These are phyloP conservation scores for Blastobotrys robertii DNA, from an alignment of 805 yeast genomes.

Conservation along the genomic window DNA sequence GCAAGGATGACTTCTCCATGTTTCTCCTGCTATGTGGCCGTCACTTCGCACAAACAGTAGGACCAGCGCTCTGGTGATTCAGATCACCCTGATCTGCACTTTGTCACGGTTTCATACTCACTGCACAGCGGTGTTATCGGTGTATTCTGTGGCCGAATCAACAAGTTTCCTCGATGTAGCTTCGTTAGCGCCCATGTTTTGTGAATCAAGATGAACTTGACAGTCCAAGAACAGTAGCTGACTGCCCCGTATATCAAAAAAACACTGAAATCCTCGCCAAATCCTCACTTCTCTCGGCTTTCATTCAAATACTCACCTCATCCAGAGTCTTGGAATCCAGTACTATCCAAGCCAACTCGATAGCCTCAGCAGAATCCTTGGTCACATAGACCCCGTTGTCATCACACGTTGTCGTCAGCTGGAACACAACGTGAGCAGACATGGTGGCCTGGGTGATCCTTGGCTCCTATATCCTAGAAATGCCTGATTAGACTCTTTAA, in stretches of 20 bases:
- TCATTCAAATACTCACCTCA: conserved; percentile 17
- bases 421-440: conserved; percentile 43
- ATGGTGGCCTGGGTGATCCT: background rate
- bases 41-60: no score
- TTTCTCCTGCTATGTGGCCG: no score
- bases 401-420: conserved; percentile 57
- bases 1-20: no score
- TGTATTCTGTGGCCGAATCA: conserved; percentile 54
- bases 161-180: conserved; percentile 34
- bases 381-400: conserved; percentile 48
- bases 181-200: conserved; percentile 3
- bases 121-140: conserved; percentile 46
- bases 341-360: conserved; percentile 58
- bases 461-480: background rate
- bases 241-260: no score
- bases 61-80: background rate
- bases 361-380: conserved; percentile 59
- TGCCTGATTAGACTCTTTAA: background rate
- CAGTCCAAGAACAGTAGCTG: background rate
- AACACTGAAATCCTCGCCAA: no score
- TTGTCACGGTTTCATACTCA: conserved; percentile 4
- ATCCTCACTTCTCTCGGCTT: background rate
- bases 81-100: no score
- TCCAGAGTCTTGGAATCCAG: conserved; percentile 45
- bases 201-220: background rate